A percentile compares a stretch with the other conserved stretches of the same genome.
Evolutionary conservation across 2,329 filamentous ascomycete genomes (phyloP).

Genomic region (Lasiodiplodia citricola): DNA sequence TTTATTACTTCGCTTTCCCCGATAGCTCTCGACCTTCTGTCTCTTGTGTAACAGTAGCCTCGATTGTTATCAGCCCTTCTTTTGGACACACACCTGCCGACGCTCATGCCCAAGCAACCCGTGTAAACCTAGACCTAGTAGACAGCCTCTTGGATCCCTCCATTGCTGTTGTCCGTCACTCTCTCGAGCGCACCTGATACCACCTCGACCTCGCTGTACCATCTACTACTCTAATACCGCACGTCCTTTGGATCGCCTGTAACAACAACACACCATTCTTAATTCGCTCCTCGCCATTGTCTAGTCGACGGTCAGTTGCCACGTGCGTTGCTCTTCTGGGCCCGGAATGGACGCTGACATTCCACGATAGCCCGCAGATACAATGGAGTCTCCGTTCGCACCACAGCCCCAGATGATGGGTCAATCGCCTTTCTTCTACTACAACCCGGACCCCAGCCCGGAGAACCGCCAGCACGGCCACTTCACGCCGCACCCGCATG

Average conservation of each 20-base stretch:
- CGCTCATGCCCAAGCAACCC: constrained; percentile 11
- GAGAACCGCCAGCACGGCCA: constrained; percentile 75
- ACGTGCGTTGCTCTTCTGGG: constrained; percentile 9
- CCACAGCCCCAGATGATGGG: constrained; percentile 63
- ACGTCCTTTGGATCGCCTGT: constrained; percentile 13
- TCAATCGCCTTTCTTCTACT: constrained; percentile 85
- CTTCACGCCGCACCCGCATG: constrained; percentile 69
- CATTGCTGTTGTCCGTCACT: constrained; percentile 48
- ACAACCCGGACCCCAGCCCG: constrained; percentile 75
- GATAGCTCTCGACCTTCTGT: constrained; percentile 41
- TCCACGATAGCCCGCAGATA: constrained; percentile 30
- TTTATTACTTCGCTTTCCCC: constrained; percentile 41
- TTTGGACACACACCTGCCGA: constrained; percentile 33
- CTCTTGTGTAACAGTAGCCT: constrained; percentile 35
- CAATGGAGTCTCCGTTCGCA: constrained; percentile 70
- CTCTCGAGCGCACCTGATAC: constrained; percentile 35
- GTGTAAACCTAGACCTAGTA: constrained; percentile 37
- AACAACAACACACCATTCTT: constrained; percentile 1
- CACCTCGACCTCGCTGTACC: constrained; percentile 20
- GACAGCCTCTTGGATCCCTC: constrained; percentile 44
- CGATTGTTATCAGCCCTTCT: constrained; percentile 46
- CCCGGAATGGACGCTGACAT: constrained; percentile 35
- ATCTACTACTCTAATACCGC: constrained; percentile 24
- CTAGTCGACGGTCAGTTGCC: constrained; percentile 19
- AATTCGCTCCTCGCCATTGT: constrained; percentile 16